A percentile compares a stretch with the other conserved stretches of the same genome.
Conservation (phyloP, 768 basidiomycete species). For the Sarcomyxa edulis region DNA sequence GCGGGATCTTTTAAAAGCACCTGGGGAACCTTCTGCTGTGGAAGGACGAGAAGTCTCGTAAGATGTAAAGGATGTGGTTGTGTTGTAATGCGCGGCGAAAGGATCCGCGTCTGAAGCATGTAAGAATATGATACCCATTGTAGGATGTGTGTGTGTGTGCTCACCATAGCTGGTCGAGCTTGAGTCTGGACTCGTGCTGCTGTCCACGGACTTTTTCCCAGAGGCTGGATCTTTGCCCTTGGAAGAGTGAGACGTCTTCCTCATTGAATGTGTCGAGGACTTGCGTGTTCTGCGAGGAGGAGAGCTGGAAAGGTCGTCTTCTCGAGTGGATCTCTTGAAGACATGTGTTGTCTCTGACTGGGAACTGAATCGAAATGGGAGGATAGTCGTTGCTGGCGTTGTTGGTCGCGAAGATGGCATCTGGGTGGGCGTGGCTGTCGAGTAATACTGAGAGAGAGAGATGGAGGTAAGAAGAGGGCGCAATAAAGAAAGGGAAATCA, state of each 20-base stretch:
- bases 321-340: too few species aligned
- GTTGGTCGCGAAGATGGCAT: too few species aligned
- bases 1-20: slow-evolving; percentile 29
- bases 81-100: slow-evolving; percentile 18
- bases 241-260: too few species aligned
- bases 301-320: too few species aligned
- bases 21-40: slow-evolving; percentile 15
- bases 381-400: too few species aligned
- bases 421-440: too few species aligned
- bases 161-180: slow-evolving; percentile 14
- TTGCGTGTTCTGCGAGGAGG: too few species aligned
- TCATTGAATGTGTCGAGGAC: slow-evolving; percentile 15
- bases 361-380: too few species aligned
- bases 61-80: slow-evolving; percentile 12
- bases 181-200: slow-evolving; percentile 14
- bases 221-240: slow-evolving; percentile 27
- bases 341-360: too few species aligned
- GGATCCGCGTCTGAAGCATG: slow-evolving; percentile 11
- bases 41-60: slow-evolving; percentile 14
- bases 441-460: too few species aligned
- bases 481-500: too few species aligned
- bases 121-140: neutral
- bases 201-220: slow-evolving; percentile 12
- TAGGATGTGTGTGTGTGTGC: slow-evolving; percentile 1
- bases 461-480: too few species aligned